Evolutionary conservation across 768 basidiomycete genomes (phyloP).

Genomic region (Agrocybe praecox): DNA sequence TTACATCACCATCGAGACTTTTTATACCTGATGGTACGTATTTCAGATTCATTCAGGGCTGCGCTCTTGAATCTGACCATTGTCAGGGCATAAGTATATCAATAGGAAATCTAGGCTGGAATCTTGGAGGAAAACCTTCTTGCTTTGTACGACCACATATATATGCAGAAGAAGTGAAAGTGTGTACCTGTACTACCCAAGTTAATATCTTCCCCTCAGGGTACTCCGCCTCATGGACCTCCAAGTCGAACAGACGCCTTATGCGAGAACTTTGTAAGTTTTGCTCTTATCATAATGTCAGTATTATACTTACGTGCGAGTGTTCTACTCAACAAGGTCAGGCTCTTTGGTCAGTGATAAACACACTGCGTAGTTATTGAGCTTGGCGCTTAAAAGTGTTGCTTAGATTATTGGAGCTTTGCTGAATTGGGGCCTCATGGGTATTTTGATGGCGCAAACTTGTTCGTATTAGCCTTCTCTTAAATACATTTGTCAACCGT

Average conservation of each 20-base stretch:
- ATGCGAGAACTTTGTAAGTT: constrained; percentile 13
- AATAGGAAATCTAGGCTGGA: too few relatives aligned
- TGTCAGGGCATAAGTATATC: too few relatives aligned
- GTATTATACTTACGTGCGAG: too few relatives aligned
- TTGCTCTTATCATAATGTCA: too few relatives aligned
- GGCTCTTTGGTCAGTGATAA: constrained; percentile 20
- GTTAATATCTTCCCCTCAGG: not conserved
- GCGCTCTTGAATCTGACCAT: too few relatives aligned
- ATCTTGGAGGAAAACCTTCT: too few relatives aligned
- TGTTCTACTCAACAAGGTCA: constrained; percentile 13
- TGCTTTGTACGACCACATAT: too few relatives aligned
- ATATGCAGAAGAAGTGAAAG: too few relatives aligned
- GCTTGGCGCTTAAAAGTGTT: too few relatives aligned
- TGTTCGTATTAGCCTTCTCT: constrained; percentile 6
- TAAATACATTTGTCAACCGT: not conserved
- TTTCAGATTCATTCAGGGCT: too few relatives aligned
- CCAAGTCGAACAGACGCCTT: not conserved
- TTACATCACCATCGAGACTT: not conserved
- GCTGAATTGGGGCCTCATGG: constrained; percentile 28
- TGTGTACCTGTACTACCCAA: too few relatives aligned
- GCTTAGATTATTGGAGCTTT: constrained; percentile 20
- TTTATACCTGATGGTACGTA: not conserved
- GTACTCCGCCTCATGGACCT: not conserved
- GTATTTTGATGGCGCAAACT: constrained; percentile 23
- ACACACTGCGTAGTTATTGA: too few relatives aligned